Conservation (phyloP, 192 early-diverging fungal species). For the Umbelopsis ramanniana region DNA sequence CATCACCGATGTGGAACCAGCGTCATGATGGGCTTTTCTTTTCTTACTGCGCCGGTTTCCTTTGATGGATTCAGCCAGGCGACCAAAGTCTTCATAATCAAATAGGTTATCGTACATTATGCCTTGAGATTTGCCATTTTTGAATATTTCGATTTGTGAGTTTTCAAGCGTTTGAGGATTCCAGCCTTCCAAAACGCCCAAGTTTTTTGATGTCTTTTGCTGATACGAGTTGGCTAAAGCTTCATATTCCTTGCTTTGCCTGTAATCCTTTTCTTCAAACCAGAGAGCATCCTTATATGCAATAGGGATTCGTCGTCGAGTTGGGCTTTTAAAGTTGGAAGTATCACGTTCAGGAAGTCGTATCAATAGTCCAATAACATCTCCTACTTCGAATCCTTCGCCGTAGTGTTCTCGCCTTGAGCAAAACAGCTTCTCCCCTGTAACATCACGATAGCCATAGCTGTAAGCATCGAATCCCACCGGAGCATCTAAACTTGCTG, state of each 20-base stretch:
- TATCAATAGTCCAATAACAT: constrained; percentile 69
- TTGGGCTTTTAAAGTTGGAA: constrained; percentile 44
- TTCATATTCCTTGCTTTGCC: constrained; percentile 54
- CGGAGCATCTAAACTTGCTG: constrained; percentile 62
- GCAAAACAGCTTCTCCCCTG: constrained; percentile 63
- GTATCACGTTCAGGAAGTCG: constrained; percentile 48
- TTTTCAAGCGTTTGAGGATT: constrained; percentile 17
- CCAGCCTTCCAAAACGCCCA: constrained; percentile 27
- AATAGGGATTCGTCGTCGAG: constrained; percentile 54
- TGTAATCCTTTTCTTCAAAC: constrained; percentile 61
- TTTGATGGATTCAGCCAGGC: constrained; percentile 27
- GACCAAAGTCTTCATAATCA: constrained; percentile 43
- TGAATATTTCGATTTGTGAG: constrained; percentile 65
- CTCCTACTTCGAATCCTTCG: constrained; percentile 62
- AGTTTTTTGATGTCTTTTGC: constrained; percentile 37
- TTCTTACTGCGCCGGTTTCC: constrained; percentile 28
- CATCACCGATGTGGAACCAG: constrained; percentile 9
- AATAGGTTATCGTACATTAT: constrained; percentile 57
- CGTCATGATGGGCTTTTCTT: constrained; percentile 27
- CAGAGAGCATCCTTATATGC: constrained; percentile 55
- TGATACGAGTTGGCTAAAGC: constrained; percentile 48
- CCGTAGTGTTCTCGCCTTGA: constrained; percentile 54
- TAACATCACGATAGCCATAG: constrained; percentile 66
- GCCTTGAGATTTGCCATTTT: constrained; percentile 66
- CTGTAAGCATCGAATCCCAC: constrained; percentile 71